Evolutionary conservation across 257 asterid genomes (phyloP), one percentile per base, ranked within the genome.

Genomic region (Solanum dulcamara): DNA sequence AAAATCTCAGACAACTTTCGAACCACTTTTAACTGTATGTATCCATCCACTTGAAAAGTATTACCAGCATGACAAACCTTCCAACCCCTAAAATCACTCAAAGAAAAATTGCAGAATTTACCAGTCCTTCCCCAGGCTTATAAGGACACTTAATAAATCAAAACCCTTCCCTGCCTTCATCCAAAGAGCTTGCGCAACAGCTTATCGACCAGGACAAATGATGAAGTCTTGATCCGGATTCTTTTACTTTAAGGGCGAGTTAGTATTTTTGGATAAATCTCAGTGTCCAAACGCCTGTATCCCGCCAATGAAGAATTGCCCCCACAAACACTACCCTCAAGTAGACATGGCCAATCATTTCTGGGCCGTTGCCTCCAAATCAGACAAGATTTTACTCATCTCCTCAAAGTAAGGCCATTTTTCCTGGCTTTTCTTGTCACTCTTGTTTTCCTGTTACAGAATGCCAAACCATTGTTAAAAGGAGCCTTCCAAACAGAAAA

Each of bases 381-480:
- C 71, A 7, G 94, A 89, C 77, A 94, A 90, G 48, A 94, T 93
- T 26, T 71, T 84, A 84, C 87, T 64, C 91, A 94, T 83, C 40
- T 91, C 96, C 88, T 92, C 93, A 33, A 86, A 94, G 86, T 90
- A 92, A 5, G 97, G 93, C 98, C 98, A 94, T 85, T 85, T 84
- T 84, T 88, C 87, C 55, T 66, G 92, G 51, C 83, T 81, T 85
- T 90, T 88, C 20, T 42, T 8, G 57, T 91, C 95, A 37, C 57
- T 57, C 93, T 90, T 93, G 74, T 90, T 86, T 86, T 91, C 94
- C 98, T 94, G 95, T 85, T 88, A 75, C 72, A 84, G 35, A 30
- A 84, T 26, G 37, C 51, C 68, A 57, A 38, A 15, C 81, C 38
- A 18, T 30, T 72, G 26, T 38, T 83, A 67, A 79, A 48, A 48